Percentiles rank a stretch among this genome's conserved stretches.
phyloP scores from a whole-genome alignment of 352 stramenopile genomes.

The Blastocystis sp. region DNA sequence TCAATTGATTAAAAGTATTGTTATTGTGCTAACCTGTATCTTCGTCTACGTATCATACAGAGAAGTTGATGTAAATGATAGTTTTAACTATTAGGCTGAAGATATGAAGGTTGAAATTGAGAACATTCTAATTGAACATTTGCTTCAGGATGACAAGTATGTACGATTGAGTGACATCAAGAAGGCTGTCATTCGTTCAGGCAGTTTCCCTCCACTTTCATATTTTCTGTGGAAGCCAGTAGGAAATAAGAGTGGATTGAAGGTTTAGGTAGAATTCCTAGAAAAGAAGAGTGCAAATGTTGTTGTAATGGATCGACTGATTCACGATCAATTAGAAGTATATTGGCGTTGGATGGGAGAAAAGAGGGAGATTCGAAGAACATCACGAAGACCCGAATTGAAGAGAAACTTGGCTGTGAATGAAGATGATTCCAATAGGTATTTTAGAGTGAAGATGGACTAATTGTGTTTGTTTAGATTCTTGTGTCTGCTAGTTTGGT shows the following conservation, averaged over 20 bases:
- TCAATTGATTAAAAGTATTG: neutral
- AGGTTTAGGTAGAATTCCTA: neutral
- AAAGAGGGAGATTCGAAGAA: neutral
- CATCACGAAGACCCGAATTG: neutral
- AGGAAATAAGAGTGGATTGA: neutral
- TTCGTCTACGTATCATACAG: neutral
- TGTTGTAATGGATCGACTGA: neutral
- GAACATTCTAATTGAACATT: conserved; percentile 13
- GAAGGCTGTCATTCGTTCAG: neutral
- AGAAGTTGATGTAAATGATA: neutral
- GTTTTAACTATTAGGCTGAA: neutral
- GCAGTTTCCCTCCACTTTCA: neutral
- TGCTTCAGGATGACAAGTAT: neutral
- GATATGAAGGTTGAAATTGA: conserved; percentile 14
- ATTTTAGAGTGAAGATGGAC: neutral
- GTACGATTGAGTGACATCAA: neutral
- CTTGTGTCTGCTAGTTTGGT: neutral
- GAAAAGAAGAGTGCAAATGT: neutral
- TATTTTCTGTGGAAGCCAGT: neutral
- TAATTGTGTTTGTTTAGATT: neutral
- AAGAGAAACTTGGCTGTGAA: no score
- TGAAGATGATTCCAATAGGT: no score
- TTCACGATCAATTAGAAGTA: neutral
- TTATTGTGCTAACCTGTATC: neutral
- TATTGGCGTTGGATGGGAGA: neutral